Conservation (phyloP, 768 basidiomycete genomes). For the Daedalea quercina region DNA sequence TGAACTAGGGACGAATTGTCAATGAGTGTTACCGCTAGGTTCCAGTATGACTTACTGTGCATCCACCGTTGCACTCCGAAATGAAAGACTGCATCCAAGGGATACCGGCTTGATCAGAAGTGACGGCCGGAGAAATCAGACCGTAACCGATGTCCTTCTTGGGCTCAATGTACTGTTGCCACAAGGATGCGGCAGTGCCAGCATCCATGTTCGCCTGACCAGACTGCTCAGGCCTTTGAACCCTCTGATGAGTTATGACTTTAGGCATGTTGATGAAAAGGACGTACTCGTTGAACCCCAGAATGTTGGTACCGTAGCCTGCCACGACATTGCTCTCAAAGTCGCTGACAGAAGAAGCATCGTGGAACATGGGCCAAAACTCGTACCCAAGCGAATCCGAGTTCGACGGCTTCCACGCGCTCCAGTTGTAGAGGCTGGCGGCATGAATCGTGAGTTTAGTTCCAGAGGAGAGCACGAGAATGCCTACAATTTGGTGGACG, state of each 20-base stretch:
- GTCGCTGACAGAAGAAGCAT: conserved; percentile 19
- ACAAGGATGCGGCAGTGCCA: conserved; percentile 41
- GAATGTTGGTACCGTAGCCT: conserved; percentile 43
- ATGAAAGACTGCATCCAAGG: conserved; percentile 63
- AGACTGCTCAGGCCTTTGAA: conserved; percentile 56
- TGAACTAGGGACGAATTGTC: conserved; percentile 30
- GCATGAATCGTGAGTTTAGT: not conserved
- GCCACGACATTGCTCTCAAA: conserved; percentile 40
- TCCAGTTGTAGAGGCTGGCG: conserved; percentile 61
- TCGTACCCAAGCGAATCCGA: conserved; percentile 41
- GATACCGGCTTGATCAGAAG: conserved; percentile 50
- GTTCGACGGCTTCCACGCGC: conserved; percentile 37
- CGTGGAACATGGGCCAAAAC: conserved; percentile 66
- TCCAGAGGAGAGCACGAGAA: not conserved
- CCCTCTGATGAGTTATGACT: conserved; percentile 8
- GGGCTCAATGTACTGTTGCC: conserved; percentile 56
- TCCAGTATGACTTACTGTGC: conserved; percentile 3
- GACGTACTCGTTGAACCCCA: conserved; percentile 74
- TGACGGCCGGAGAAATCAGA: conserved; percentile 61
- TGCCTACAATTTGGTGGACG: conserved; percentile 37
- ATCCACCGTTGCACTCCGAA: conserved; percentile 34
- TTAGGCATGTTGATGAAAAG: conserved; percentile 16
- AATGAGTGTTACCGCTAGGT: not conserved
- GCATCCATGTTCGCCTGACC: conserved; percentile 59
- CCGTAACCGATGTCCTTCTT: conserved; percentile 48